Conservation (phyloP, 2,329 filamentous ascomycete species). For the Harringtonia lauricola region DNA sequence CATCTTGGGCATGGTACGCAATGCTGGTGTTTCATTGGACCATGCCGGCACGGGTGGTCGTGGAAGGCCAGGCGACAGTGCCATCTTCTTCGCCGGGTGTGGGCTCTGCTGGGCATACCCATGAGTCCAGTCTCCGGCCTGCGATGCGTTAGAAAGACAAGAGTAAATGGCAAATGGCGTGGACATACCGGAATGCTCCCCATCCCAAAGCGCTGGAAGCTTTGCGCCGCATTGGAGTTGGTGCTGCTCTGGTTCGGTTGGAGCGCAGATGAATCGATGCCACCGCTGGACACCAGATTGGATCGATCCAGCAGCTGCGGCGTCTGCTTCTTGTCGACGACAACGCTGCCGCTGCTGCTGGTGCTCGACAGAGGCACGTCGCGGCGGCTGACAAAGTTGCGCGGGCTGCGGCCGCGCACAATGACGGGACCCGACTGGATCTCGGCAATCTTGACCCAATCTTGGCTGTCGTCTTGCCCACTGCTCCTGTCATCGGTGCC, state of each 20-base stretch:
- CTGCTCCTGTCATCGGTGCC: background rate
- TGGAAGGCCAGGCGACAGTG: constrained; percentile 37
- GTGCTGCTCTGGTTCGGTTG: constrained; percentile 1
- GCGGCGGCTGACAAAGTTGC: constrained; percentile 88
- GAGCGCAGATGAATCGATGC: background rate
- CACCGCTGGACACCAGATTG: constrained; percentile 1
- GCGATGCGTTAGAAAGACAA: constrained; percentile 12
- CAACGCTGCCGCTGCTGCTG: background rate
- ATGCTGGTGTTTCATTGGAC: constrained; percentile 22
- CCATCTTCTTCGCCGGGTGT: constrained; percentile 41
- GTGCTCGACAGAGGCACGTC: constrained; percentile 59
- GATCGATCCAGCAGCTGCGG: constrained; percentile 16
- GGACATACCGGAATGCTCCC: background rate
- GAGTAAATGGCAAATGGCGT: background rate
- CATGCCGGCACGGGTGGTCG: constrained; percentile 45
- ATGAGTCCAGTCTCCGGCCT: constrained; percentile 35
- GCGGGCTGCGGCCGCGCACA: constrained; percentile 80
- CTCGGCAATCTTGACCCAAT: constrained; percentile 67
- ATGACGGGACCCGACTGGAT: constrained; percentile 90
- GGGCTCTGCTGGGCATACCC: constrained; percentile 26
- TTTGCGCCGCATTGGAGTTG: too few species aligned
- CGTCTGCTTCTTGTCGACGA: constrained; percentile 33
- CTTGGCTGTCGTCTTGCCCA: constrained; percentile 48
- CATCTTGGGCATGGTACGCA: background rate
- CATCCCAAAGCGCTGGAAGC: background rate